Conservation (phyloP, 2,329 filamentous ascomycete genomes). For the Teratosphaeria gauchensis region DNA sequence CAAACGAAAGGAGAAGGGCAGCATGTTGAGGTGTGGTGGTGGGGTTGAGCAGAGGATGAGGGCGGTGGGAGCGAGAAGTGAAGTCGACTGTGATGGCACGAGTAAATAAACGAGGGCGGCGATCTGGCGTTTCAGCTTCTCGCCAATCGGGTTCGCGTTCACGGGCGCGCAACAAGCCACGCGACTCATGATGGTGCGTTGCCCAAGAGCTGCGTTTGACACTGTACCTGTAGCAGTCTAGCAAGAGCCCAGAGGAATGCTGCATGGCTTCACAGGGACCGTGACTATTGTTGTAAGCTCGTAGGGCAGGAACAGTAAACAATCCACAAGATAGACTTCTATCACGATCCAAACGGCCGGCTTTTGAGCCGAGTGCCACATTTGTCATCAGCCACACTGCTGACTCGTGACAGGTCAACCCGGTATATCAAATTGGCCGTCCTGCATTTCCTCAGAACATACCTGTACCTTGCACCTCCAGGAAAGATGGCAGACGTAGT, state of each 20-base stretch:
- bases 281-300: no score
- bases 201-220: background rate
- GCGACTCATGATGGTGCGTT: background rate
- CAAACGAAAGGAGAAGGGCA: background rate
- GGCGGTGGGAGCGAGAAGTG: background rate
- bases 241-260: no score
- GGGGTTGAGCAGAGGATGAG: background rate
- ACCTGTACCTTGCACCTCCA: background rate
- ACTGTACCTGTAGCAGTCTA: background rate
- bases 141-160: background rate
- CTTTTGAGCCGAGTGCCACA: background rate
- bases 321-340: background rate
- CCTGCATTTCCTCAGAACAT: background rate
- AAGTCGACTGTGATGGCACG: background rate
- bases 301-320: background rate
- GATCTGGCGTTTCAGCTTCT: background rate
- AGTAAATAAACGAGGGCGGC: background rate
- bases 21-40: background rate
- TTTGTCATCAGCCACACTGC: slow-evolving; percentile 4
- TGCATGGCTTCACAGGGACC: no score
- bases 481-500: slow-evolving; percentile 25
- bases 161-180: background rate
- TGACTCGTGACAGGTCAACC: background rate
- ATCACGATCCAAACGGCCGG: background rate
- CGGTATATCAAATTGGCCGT: background rate